A percentile compares a stretch with the other conserved stretches of the same genome.
Evolutionary conservation across 176 grass and related monocot genomes (phyloP).

Genomic region (Oryza officinalis): DNA sequence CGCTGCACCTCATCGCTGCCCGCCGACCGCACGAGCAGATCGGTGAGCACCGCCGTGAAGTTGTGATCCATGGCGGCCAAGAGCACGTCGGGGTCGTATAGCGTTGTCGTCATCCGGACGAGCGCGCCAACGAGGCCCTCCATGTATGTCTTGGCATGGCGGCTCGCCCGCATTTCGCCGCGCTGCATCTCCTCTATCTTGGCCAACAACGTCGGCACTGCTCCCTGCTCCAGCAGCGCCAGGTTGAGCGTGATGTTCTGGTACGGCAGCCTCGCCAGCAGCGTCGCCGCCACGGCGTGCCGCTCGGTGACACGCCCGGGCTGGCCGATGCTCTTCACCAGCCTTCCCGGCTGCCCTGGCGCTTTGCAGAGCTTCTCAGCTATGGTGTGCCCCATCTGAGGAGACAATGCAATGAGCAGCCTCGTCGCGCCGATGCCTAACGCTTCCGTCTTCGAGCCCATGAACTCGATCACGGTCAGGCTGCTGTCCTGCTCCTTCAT

Average conservation of each 20-base stretch:
- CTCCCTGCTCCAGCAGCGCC: conserved; percentile 49
- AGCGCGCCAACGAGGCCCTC: conserved; percentile 74
- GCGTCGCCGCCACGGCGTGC: conserved; percentile 58
- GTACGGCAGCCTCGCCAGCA: conserved; percentile 71
- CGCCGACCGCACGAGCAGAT: conserved; percentile 52
- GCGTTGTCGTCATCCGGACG: conserved; percentile 67
- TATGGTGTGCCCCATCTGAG: conserved; percentile 73
- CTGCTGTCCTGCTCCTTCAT: conserved; percentile 66
- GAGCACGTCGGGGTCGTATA: conserved; percentile 69
- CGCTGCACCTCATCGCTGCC: conserved; percentile 79
- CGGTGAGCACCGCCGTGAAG: conserved; percentile 61
- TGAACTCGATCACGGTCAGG: conserved; percentile 61
- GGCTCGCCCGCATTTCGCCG: conserved; percentile 52
- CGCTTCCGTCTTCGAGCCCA: conserved; percentile 49
- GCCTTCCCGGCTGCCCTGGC: conserved; percentile 51
- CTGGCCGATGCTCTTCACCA: conserved; percentile 54
- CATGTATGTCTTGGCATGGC: conserved; percentile 59
- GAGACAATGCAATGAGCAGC: conserved; percentile 59
- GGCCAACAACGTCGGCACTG: conserved; percentile 42
- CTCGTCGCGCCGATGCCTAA: conserved; percentile 51
- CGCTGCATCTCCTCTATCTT: conserved; percentile 77
- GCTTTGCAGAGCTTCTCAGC: conserved; percentile 73
- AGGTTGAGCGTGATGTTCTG: conserved; percentile 70
- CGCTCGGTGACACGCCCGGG: conserved; percentile 56
- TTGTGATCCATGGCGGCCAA: conserved; percentile 52